These are phyloP conservation scores for Alternaria panax DNA, from an alignment of 2,329 filamentous ascomycete genomes.

Conservation along the genomic window DNA sequence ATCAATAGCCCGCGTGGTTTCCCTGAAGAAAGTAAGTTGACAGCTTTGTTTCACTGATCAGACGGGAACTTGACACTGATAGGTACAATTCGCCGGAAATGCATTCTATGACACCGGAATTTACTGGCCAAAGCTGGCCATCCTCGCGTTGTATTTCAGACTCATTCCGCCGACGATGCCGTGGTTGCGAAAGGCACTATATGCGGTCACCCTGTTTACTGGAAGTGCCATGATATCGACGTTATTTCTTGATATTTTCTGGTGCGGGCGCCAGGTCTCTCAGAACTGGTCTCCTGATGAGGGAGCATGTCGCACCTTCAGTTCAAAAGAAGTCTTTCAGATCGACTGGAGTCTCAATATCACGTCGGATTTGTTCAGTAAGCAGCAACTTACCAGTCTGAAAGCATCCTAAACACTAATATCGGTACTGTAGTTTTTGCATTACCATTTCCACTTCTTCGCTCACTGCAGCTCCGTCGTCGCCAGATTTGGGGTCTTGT, in stretches of 20 bases:
- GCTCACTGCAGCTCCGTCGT: constrained; percentile 25
- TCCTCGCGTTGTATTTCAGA: constrained; percentile 25
- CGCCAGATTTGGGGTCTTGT: constrained; percentile 33
- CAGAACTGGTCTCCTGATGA: constrained; percentile 30
- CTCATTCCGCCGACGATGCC: constrained; percentile 28
- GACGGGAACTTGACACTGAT: neutral
- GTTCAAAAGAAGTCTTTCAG: constrained; percentile 28
- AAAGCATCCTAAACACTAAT: neutral
- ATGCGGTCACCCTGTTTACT: constrained; percentile 17
- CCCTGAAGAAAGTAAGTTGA: constrained; percentile 25
- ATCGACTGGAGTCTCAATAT: constrained; percentile 26
- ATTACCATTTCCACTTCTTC: constrained; percentile 34
- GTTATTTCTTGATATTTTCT: constrained; percentile 28
- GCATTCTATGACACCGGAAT: constrained; percentile 31
- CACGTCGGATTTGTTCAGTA: constrained; percentile 22
- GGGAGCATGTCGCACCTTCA: constrained; percentile 26
- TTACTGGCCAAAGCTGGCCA: constrained; percentile 28
- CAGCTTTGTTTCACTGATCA: neutral
- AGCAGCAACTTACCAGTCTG: neutral
- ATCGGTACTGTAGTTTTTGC: constrained; percentile 19
- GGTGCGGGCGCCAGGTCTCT: constrained; percentile 27
- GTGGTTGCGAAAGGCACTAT: constrained; percentile 22
- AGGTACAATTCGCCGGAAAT: constrained; percentile 30
- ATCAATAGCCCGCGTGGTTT: constrained; percentile 12
- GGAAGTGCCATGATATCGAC: constrained; percentile 23